Percentiles rank a stretch among this genome's conserved stretches.
phyloP scores from a whole-genome alignment of 306 rosid genomes.

The Canavalia ensiformis region DNA sequence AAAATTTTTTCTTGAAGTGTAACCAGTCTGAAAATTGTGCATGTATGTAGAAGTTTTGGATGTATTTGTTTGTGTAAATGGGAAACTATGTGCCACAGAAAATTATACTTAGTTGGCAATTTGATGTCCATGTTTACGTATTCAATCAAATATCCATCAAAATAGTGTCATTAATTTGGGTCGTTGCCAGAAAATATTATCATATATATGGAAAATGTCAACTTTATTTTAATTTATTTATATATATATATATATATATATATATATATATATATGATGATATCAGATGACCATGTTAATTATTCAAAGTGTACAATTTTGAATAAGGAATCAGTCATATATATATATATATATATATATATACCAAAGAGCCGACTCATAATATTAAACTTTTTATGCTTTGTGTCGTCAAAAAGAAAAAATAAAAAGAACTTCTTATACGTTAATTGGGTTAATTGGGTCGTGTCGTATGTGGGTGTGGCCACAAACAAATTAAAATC shows the following conservation, averaged over 20 bases:
- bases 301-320: slow-evolving; percentile 19
- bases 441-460: too few relatives aligned
- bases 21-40: neutral
- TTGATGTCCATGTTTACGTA: neutral
- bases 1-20: neutral
- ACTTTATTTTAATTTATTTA: neutral
- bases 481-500: too few relatives aligned
- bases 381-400: neutral
- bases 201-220: neutral
- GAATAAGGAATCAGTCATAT: slow-evolving; percentile 27
- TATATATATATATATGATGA: neutral
- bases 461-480: too few relatives aligned
- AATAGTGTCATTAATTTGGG: neutral
- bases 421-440: too few relatives aligned
- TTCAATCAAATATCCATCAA: neutral
- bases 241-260: too few relatives aligned
- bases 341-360: too few relatives aligned
- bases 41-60: neutral
- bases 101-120: slow-evolving; percentile 32
- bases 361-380: neutral
- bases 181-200: neutral
- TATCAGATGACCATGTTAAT: neutral
- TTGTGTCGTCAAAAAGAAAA: too few relatives aligned
- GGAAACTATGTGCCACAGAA: neutral
- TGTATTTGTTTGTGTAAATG: neutral